Percentiles rank a stretch among this genome's conserved stretches.
phyloP scores from a whole-genome alignment of 164 flowering plant genomes.

The Akebia trifoliata region DNA sequence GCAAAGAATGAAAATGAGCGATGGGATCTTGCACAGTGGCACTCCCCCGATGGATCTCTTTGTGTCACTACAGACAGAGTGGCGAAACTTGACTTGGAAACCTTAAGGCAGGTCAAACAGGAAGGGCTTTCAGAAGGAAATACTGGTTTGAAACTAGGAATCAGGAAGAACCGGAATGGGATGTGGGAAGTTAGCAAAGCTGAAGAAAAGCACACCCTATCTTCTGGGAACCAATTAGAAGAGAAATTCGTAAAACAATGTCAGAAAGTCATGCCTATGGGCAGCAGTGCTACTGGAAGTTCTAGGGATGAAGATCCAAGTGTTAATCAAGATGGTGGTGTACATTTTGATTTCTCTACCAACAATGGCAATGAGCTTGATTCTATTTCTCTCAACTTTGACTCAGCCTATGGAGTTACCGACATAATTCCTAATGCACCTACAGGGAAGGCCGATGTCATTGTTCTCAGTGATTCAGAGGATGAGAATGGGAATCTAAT shows the following conservation, averaged over 20 bases:
- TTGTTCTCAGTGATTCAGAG: conserved; percentile 93
- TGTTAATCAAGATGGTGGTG: conserved; percentile 79
- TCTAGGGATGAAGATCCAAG: conserved; percentile 82
- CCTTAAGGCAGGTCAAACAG: conserved; percentile 48
- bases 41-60: conserved; percentile 64
- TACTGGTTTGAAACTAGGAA: conserved; percentile 59
- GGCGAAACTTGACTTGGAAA: conserved; percentile 38
- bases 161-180: conserved; percentile 64
- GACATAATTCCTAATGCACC: conserved; percentile 39
- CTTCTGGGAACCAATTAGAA: conserved; percentile 37
- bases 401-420: conserved; percentile 35
- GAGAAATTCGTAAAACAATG: conserved; percentile 32
- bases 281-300: conserved; percentile 88
- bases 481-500: conserved; percentile 56
- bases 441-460: conserved; percentile 51
- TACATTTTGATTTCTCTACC: conserved; percentile 47
- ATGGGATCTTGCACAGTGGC: conserved; percentile 74
- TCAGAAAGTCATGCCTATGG: conserved; percentile 56
- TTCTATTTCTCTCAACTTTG: conserved; percentile 52
- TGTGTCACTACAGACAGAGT: conserved; percentile 36
- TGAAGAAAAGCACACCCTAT: conserved; percentile 39
- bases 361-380: conserved; percentile 68
- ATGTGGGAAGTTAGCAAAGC: conserved; percentile 84
- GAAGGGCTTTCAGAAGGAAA: conserved; percentile 65
- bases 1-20: conserved; percentile 63